Evolutionary conservation across 202 grass and related monocot species (phyloP).

Genomic region (Hordeum pubiflorum): DNA sequence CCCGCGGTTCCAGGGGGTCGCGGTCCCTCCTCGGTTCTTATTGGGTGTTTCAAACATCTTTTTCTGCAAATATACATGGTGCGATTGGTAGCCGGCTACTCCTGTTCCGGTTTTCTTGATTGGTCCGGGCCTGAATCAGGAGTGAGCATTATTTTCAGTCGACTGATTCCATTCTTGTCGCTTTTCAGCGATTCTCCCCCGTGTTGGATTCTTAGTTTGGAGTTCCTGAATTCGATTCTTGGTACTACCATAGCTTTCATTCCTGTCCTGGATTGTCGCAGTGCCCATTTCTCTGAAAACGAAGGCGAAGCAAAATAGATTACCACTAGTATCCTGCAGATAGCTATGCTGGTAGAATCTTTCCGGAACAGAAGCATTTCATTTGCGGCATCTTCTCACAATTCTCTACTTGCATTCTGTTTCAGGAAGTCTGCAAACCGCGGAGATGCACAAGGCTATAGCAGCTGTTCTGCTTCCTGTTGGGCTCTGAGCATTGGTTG

Average conservation of each 20-base stretch:
- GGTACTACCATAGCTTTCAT: neutral
- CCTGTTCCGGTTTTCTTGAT: constrained; percentile 2
- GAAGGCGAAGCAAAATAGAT: neutral
- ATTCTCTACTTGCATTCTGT: neutral
- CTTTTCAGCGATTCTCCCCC: neutral
- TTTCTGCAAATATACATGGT: neutral
- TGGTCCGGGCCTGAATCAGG: neutral
- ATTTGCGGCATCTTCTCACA: constrained; percentile 5
- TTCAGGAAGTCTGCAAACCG: constrained; percentile 11
- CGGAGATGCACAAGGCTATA: constrained; percentile 27
- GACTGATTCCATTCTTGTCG: neutral
- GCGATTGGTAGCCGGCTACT: constrained; percentile 4
- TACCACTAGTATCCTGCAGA: neutral
- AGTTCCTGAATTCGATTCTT: neutral
- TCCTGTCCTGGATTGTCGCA: neutral
- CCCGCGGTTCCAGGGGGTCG: constrained; percentile 32
- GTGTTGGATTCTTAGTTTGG: constrained; percentile 1
- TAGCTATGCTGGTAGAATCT: neutral
- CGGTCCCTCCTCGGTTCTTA: neutral
- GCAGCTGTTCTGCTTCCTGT: neutral
- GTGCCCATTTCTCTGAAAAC: neutral
- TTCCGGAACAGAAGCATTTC: neutral
- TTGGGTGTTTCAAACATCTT: neutral
- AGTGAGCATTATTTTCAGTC: constrained; percentile 17
- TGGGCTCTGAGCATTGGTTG: constrained; percentile 9